Conservation (phyloP, 257 asterid species). For the Solanum okadae region DNA sequence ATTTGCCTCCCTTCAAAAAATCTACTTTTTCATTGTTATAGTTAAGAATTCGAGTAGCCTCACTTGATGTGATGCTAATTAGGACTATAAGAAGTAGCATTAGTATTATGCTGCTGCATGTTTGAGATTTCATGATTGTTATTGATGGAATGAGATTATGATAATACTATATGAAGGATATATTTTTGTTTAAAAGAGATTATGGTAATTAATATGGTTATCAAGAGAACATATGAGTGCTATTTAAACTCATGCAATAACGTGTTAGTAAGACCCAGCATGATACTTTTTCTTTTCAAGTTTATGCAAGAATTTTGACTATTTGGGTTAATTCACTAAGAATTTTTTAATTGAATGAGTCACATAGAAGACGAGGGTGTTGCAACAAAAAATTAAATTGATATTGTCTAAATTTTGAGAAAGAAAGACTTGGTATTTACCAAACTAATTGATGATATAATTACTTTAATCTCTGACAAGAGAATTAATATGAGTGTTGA, state of each 20-base stretch:
- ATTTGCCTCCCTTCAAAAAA: background rate
- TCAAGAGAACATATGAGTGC: background rate
- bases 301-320: background rate
- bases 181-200: background rate
- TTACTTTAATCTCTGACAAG: too few relatives aligned
- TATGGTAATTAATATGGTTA: background rate
- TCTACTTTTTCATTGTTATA: background rate
- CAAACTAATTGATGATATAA: too few relatives aligned
- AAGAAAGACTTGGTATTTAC: too few relatives aligned
- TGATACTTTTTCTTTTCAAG: background rate
- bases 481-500: too few relatives aligned
- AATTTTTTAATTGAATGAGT: too few relatives aligned
- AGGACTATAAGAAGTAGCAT: background rate
- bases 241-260: background rate
- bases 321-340: background rate
- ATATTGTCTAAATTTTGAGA: too few relatives aligned
- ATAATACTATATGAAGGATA: background rate
- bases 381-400: too few relatives aligned
- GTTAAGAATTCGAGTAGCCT: background rate
- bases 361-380: too few relatives aligned
- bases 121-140: background rate
- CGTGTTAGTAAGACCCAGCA: background rate
- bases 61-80: background rate
- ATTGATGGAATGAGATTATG: background rate
- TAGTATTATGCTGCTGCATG: background rate